Base-by-base conservation (phyloP, 176 grass and related monocot species). In the Carex myosuroides region DNA sequence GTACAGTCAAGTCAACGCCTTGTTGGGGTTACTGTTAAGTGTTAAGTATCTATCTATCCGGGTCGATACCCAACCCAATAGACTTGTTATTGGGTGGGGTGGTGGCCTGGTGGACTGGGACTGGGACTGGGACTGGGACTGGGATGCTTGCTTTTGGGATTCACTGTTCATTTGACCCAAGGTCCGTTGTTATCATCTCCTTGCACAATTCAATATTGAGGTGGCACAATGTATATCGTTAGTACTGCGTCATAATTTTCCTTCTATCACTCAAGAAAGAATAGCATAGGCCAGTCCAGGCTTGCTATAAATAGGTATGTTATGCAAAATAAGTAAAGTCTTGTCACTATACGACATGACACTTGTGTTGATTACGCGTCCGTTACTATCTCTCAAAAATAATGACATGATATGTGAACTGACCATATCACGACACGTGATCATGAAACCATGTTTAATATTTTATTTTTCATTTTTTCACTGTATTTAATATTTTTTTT, bases 161-260 rank as follows among this genome's bases (percentile, higher is more conserved):
- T 56, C 52, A 56, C 73, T 57, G 73, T 56, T 56, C 73, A 78
- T 32, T 77, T 77, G 50, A 76, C 21, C 48, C 72, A 76, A 75
- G 71, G 44, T 24, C 12, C 48, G 32, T 52, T 74, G n/a, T 55
- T 11, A 55, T 76, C 72, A 29, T 76, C 48, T 42, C 18, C 2
- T 62, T 62, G 20, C 20, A 11, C 60, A 50, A 12, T 50, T 50
- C 9, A 30, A 41, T 18, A 42, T 39, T 69, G 66, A 69, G 33
- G 14, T 69, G 66, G 66, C 66, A 69, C 66, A 39, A 41, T 69
- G 33, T 69, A 18, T 37, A 41, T 69, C 66, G 14, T 1, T 69
- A 39, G 13, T 69, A 39, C 18, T 69, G 16, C 33, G 66, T 39
- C 17, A 1, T 4, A 11, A 29, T 30, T 68, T 18, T 8, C 6